Conservation (phyloP, 176 grass and related monocot genomes). For the Pontederia crassipes region DNA sequence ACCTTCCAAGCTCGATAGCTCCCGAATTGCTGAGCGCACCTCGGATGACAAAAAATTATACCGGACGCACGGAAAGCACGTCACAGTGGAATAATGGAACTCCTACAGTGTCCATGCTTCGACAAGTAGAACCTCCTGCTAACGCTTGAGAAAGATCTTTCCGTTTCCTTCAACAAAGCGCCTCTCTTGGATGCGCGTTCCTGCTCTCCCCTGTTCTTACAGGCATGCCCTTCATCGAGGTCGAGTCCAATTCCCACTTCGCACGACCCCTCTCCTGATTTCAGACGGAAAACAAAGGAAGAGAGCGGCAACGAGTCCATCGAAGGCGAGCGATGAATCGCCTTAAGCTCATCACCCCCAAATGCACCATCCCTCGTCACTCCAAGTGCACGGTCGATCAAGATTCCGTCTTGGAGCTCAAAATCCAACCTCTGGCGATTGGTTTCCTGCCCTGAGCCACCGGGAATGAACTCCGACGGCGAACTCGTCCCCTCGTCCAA, state of each 20-base stretch:
- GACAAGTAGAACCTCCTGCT: conserved; percentile 24
- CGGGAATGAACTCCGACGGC: too few species aligned
- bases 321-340: conserved; percentile 4
- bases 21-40: background rate
- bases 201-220: conserved; percentile 16
- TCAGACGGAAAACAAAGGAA: background rate
- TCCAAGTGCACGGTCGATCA: background rate
- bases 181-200: background rate
- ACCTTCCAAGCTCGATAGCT: background rate
- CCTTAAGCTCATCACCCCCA: background rate
- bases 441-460: too few species aligned
- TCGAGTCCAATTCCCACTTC: conserved; percentile 13
- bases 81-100: background rate
- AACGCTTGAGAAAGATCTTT: conserved; percentile 24
- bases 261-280: conserved; percentile 2
- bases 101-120: conserved; percentile 11
- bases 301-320: conserved; percentile 7
- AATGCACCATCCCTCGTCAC: background rate
- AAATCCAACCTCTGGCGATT: too few species aligned
- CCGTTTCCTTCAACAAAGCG: conserved; percentile 14
- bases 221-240: conserved; percentile 14
- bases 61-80: too few species aligned
- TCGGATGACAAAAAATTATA: background rate
- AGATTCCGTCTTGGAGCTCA: background rate
- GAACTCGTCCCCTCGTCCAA: background rate